A percentile compares a stretch with the other conserved stretches of the same genome.
Evolutionary conservation across 345 rosid genomes (phyloP).

Genomic region (Corymbia maculata): DNA sequence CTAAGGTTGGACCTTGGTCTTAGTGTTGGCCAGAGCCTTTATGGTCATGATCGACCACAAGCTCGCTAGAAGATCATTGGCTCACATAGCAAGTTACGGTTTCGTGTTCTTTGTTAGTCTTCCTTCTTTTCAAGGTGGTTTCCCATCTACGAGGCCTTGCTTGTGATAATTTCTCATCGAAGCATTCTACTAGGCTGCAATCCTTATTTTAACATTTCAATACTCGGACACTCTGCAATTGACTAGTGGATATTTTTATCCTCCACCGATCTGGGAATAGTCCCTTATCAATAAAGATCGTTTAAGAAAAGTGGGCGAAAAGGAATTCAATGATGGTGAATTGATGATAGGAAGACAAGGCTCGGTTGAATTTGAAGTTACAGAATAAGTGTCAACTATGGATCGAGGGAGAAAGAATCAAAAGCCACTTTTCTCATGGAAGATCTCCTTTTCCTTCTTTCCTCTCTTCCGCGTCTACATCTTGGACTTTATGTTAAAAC

Average conservation of each 20-base stretch:
- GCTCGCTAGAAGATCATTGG: not conserved
- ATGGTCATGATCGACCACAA: not conserved
- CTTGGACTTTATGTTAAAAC: not conserved
- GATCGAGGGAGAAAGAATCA: not conserved
- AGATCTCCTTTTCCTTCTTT: not conserved
- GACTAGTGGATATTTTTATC: too few relatives aligned
- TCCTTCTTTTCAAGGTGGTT: too few relatives aligned
- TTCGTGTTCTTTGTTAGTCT: too few relatives aligned
- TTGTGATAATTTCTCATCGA: too few relatives aligned
- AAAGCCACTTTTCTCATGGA: not conserved
- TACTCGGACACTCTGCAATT: too few relatives aligned
- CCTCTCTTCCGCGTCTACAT: not conserved
- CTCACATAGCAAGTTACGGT: too few relatives aligned
- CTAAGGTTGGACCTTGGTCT: not conserved
- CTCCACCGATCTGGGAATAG: too few relatives aligned
- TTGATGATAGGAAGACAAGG: not conserved
- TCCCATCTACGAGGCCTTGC: too few relatives aligned
- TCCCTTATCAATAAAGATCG: not conserved
- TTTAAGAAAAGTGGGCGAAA: not conserved
- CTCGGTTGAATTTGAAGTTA: not conserved
- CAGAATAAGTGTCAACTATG: not conserved
- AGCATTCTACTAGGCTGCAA: too few relatives aligned
- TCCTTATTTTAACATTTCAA: too few relatives aligned
- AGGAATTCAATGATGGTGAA: not conserved
- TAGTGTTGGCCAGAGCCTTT: fast-evolving